Evolutionary conservation across 1,284 basidiomycete species (phyloP).

Genomic region (Apiotrichum montevideense): DNA sequence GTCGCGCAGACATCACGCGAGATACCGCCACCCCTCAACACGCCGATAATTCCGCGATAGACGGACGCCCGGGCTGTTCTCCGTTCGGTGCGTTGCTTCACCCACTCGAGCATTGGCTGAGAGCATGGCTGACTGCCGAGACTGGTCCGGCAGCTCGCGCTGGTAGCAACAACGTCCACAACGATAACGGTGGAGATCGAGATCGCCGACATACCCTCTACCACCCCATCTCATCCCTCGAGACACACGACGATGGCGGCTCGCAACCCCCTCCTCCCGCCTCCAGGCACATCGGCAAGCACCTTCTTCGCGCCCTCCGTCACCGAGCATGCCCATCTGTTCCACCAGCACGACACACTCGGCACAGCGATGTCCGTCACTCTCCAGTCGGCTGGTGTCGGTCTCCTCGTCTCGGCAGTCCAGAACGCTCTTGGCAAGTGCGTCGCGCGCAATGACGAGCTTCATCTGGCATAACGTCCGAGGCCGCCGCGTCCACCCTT

Average conservation of each 20-base stretch:
- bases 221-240: background rate
- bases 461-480: too few species aligned
- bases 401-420: slow-evolving; percentile 69
- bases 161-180: too few species aligned
- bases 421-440: slow-evolving; percentile 71
- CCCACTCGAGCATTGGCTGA: slow-evolving; percentile 11
- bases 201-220: background rate
- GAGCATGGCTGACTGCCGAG: background rate
- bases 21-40: background rate
- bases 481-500: too few species aligned
- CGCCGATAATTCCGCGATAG: slow-evolving; percentile 10
- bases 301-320: slow-evolving; percentile 36
- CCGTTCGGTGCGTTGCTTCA: slow-evolving; percentile 6
- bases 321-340: slow-evolving; percentile 29
- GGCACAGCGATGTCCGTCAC: slow-evolving; percentile 55
- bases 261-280: slow-evolving; percentile 34
- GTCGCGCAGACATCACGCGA: too few species aligned
- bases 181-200: background rate
- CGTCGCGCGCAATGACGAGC: slow-evolving; percentile 12
- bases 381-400: slow-evolving; percentile 65
- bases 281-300: slow-evolving; percentile 19
- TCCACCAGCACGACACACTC: slow-evolving; percentile 37
- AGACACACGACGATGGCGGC: slow-evolving; percentile 21
- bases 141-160: background rate
- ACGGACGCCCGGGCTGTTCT: background rate